Base-by-base conservation (phyloP, 108 stramenopile species). In the Aurantiochytrium sp. region DNA sequence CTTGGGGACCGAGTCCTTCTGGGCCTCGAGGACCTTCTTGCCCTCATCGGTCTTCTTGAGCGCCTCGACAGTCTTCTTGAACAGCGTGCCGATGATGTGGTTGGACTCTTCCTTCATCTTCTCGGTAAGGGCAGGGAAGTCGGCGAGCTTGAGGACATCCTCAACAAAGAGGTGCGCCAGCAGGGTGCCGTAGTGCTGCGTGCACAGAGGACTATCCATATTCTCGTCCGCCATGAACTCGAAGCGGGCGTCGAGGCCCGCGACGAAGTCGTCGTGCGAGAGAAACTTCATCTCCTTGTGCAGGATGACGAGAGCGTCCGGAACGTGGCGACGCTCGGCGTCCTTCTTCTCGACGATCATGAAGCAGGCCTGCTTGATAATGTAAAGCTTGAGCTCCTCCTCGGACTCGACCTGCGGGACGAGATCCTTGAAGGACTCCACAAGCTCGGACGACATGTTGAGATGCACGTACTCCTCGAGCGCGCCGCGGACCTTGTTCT, bases 291-390 rank as follows among this genome's bases (percentile, higher is more conserved):
- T 65, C 36, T 87, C 32, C 55, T 65, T n/a, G 55, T 10, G 0
- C 0, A 87, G 55, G 34, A 22, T 8, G 4, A 21, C 21, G 41
- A 59, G 54, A 22, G 55, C 55, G 19, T 55, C 34, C 21, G 55
- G 86, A n/a, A 55, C n/a, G 32, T 32, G 27, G 27, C 27, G 31
- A 17, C 86, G 55, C 27, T 87, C 86, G 4, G 86, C 55, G 31
- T 87, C 86, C 55, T 87, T 87, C 36, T 55, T 55, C 86, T 87
- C 86, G 21, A 87, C 86, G 21, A 65, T 65, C 55, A 55, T 37
- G 8, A 4, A 10, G 55, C 54, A 32, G 4, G 54, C 54, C 24
- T 39, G 24, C 30, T 86, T 55, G 27, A 86, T 36, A 4, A 55
- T 4, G 2, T 12, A 81, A 24, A 48, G 42, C 73, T 81, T 81